Evolutionary conservation across 805 yeast genomes (phyloP).

Genomic region (Myxozyma vanderwaltii): DNA sequence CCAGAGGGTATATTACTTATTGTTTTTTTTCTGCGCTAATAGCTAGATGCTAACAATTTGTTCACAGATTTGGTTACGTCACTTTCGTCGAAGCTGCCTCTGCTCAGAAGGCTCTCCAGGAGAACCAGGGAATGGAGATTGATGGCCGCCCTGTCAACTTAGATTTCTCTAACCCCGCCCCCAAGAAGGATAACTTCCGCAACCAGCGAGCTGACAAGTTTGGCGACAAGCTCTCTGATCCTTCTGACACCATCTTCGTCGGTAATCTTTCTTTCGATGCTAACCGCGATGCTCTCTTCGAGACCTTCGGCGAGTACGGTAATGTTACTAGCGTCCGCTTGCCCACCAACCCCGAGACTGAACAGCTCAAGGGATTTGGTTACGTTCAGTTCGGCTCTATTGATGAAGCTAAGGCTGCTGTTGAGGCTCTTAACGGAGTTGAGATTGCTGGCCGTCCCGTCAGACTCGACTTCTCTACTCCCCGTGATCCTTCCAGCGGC

Average conservation of each 20-base stretch:
- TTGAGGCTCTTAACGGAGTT: constrained; percentile 85
- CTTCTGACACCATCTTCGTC: constrained; percentile 93
- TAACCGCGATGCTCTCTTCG: constrained; percentile 74
- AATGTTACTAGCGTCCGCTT: constrained; percentile 84
- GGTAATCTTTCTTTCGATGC: constrained; percentile 95
- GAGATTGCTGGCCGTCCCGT: constrained; percentile 88
- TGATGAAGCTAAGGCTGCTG: constrained; percentile 89
- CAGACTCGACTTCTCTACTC: constrained; percentile 92
- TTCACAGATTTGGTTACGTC: constrained; percentile 58
- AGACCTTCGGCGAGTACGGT: constrained; percentile 76
- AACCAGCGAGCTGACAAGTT: constrained; percentile 75
- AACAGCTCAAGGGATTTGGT: constrained; percentile 98
- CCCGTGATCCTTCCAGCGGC: constrained; percentile 61
- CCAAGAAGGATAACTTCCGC: constrained; percentile 55
- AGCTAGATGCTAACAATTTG: neutral
- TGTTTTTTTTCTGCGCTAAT: neutral
- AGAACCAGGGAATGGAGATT: constrained; percentile 88
- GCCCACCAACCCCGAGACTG: constrained; percentile 98
- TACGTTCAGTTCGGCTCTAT: constrained; percentile 86
- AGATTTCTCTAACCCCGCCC: constrained; percentile 86
- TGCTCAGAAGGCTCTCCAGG: constrained; percentile 84
- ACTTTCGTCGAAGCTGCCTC: constrained; percentile 76
- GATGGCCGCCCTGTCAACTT: constrained; percentile 96
- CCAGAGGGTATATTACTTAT: constrained; percentile 71
- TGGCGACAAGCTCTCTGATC: constrained; percentile 89